These are phyloP conservation scores for Hymenoscyphus fraxineus DNA, from an alignment of 2,329 filamentous ascomycete genomes.

Conservation along the genomic window DNA sequence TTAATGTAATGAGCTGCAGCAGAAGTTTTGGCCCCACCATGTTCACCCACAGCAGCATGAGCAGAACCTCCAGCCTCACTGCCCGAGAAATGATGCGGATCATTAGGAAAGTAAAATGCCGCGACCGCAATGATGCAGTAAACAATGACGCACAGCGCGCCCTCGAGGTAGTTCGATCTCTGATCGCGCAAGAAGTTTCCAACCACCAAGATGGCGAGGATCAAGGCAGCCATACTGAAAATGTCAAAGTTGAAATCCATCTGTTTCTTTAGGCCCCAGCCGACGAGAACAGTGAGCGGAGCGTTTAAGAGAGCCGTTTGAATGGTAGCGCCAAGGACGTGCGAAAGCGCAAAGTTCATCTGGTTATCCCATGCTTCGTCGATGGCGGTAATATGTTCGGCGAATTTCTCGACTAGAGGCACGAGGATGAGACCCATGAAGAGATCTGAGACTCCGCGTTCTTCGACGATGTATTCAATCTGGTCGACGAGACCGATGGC, in stretches of 20 bases:
- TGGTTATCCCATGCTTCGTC: conserved; percentile 81
- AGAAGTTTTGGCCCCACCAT: too few species aligned
- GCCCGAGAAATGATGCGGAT: conserved; percentile 35
- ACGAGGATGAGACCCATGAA: conserved; percentile 73
- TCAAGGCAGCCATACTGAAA: conserved; percentile 77
- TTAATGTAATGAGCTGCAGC: background rate
- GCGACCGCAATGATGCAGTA: conserved; percentile 59
- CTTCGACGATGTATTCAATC: conserved; percentile 59
- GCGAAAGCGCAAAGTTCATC: conserved; percentile 80
- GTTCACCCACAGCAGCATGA: background rate
- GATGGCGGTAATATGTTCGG: conserved; percentile 78
- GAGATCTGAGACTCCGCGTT: conserved; percentile 49
- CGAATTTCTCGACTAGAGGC: conserved; percentile 79
- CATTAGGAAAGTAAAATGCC: conserved; percentile 54
- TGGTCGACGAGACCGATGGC: conserved; percentile 70
- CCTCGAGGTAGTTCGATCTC: conserved; percentile 89
- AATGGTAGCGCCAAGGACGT: conserved; percentile 81
- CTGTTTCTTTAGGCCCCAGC: conserved; percentile 67
- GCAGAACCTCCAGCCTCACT: background rate
- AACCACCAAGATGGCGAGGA: conserved; percentile 80
- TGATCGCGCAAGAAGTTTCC: conserved; percentile 84
- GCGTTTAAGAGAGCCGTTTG: conserved; percentile 89
- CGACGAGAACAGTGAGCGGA: conserved; percentile 76
- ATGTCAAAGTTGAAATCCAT: conserved; percentile 84
- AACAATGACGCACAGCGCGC: conserved; percentile 71